Evolutionary conservation across 331 rosid genomes (phyloP), one percentile per base, ranked within the genome.

Genomic region (Phaseolus coccineus): DNA sequence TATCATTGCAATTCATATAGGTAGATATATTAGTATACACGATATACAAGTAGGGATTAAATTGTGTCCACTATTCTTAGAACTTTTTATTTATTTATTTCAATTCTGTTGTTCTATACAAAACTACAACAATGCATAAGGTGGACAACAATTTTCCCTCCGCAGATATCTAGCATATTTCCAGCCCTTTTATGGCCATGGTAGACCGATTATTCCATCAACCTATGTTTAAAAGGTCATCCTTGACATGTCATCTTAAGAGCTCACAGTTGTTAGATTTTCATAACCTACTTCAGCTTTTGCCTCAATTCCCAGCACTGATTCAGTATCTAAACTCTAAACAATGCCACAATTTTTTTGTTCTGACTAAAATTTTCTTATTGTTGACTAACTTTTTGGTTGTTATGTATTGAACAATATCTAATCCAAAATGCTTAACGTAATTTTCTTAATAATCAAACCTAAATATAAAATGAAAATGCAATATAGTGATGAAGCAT

Each of bases 71-170:
- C 5, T 62, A 53, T 8, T 22, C 19, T 25, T 15, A 74, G 42
- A 30, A 47, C 44, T n/a, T 13, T 19, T 19, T 19, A n/a, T 19
- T 19, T 19, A 19, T 9, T 35, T 13, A 53, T 76, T 5, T 64
- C 70, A 53, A 68, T 61, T 47, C 19, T 71, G 10, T 16, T 75
- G 31, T 69, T 52, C 44, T 58, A 0, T 9, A 77, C 88, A 92
- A 90, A 87, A 77, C 77, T 84, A 88, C 80, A 79, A 84, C 70
- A 79, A 81, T 77, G 85, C 48, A 37, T 87, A 87, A 81, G 88
- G 90, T 64, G 91, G 86, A 52, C 89, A 87, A 22, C 83, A 82
- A 10, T 31, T 81, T 61, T 91, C 89, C 62, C 9, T 56, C 39
- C 71, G 82, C 6, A 87, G 55, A 78, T 47, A 67, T 40, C 88